phyloP scores from a whole-genome alignment of 2,329 filamentous ascomycete genomes.

The Xylaria sp. region DNA sequence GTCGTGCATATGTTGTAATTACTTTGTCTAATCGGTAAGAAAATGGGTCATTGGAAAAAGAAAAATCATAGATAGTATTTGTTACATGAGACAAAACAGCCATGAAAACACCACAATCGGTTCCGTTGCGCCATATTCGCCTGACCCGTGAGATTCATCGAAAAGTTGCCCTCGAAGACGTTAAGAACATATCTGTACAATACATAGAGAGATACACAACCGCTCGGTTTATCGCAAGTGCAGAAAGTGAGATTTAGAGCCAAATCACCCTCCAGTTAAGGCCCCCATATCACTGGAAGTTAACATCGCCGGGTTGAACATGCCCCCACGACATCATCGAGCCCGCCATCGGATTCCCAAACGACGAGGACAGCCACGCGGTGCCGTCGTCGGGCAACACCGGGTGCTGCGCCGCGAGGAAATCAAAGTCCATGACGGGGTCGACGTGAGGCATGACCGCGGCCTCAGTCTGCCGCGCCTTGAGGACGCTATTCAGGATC shows the following conservation, averaged over 20 bases:
- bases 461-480: constrained; percentile 36
- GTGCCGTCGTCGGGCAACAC: constrained; percentile 23
- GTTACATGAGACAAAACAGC: not conserved
- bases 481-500: constrained; percentile 52
- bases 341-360: constrained; percentile 34
- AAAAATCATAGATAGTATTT: not conserved
- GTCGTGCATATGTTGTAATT: not conserved
- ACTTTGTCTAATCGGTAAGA: not conserved
- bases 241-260: not conserved
- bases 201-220: not conserved
- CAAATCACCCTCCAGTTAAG: not conserved
- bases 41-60: not conserved
- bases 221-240: too few species aligned
- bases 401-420: constrained; percentile 31
- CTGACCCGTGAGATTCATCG: not conserved
- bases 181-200: not conserved
- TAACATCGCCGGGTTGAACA: constrained; percentile 11
- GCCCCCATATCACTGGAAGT: constrained; percentile 11
- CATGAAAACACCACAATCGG: not conserved
- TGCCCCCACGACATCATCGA: constrained; percentile 30
- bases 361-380: constrained; percentile 29
- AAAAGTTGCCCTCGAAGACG: not conserved
- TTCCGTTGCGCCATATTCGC: not conserved
- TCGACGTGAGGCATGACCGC: constrained; percentile 34
- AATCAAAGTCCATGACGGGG: constrained; percentile 44